These are phyloP conservation scores for Rhizopus microsporus DNA, from an alignment of 371 early-diverging fungal genomes.

Conservation along the genomic window DNA sequence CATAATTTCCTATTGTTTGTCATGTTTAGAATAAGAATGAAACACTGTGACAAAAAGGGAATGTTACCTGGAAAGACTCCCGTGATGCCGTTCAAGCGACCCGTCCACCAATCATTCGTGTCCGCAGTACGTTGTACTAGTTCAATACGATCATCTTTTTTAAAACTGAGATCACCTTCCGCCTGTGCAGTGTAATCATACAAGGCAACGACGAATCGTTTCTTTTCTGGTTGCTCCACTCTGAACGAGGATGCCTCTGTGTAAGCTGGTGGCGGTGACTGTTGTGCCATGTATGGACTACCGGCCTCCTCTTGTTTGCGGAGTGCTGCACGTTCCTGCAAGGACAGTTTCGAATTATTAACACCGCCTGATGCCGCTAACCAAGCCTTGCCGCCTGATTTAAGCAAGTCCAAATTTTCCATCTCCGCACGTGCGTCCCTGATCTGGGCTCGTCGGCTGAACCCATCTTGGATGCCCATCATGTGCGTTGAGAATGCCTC, in stretches of 20 bases:
- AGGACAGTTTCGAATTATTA: slow-evolving; percentile 28
- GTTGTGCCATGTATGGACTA: background rate
- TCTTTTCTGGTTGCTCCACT: background rate
- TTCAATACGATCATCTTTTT: slow-evolving; percentile 69
- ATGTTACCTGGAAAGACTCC: slow-evolving; percentile 76
- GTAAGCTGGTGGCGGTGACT: slow-evolving; percentile 10
- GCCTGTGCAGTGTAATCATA: slow-evolving; percentile 76
- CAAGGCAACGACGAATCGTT: slow-evolving; percentile 54
- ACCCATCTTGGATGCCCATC: slow-evolving; percentile 41
- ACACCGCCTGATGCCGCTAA: slow-evolving; percentile 37
- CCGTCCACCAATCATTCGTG: slow-evolving; percentile 80
- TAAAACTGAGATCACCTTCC: slow-evolving; percentile 69
- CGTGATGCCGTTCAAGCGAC: slow-evolving; percentile 56
- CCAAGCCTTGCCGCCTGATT: slow-evolving; percentile 45
- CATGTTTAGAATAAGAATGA: background rate
- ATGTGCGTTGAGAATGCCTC: slow-evolving; percentile 28
- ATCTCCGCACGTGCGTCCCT: slow-evolving; percentile 32
- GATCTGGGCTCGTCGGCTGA: slow-evolving; percentile 21
- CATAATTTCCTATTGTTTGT: slow-evolving; percentile 29
- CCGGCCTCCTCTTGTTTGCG: slow-evolving; percentile 14
- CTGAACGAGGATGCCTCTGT: background rate
- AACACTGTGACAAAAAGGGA: background rate
- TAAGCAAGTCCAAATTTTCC: slow-evolving; percentile 38
- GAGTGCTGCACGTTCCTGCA: slow-evolving; percentile 34
- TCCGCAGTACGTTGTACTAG: slow-evolving; percentile 60